Evolutionary conservation across 306 rosid species (phyloP), one percentile per base, ranked within the genome.

Genomic region (Medicago truncatula): DNA sequence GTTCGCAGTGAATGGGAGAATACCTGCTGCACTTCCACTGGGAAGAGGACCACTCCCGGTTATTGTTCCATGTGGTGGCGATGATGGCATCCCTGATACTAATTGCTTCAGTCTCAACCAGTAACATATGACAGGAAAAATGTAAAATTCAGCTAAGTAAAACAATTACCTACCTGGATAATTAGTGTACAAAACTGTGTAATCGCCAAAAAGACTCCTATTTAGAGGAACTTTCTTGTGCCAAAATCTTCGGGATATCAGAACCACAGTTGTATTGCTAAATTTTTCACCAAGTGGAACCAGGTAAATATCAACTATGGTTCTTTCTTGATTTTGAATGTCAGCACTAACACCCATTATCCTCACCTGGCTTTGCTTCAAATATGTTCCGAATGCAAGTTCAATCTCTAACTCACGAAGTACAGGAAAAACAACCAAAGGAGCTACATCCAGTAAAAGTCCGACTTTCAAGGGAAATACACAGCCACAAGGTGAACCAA

Each of bases 401-500:
- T 94, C 98, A 70, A 81, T 87, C 86, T 94, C 98, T 49, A 94
- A 88, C 82, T 87, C 95, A 66, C 77, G 78, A 91, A 90, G 87
- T 73, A 88, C 86, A 5, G 97, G 96, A 78, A 92, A 90, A 79
- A 94, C 85, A 83, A 83, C 74, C 77, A 78, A 86, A 12, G 95
- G 86, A 77, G 97, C 93, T 70, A 85, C 83, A 80, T 87, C 98
- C 81, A 94, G 85, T 60, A 87, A 78, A 76, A 94, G 90, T 85
- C 79, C 78, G 84, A 92, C 87, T 88, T 89, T 90, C 96, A 94
- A 92, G 73, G 98, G 98, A 82, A 86, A 84, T 44, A 94, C 97
- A 66, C 98, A 94, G 8, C 98, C 98, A 86, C 98, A 94, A 80
- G 96, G 98, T 61, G 98, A 88, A 74, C 95, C 96, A 81, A 86